Conservation (phyloP, 352 stramenopile species). For the Phytopythium montanum region DNA sequence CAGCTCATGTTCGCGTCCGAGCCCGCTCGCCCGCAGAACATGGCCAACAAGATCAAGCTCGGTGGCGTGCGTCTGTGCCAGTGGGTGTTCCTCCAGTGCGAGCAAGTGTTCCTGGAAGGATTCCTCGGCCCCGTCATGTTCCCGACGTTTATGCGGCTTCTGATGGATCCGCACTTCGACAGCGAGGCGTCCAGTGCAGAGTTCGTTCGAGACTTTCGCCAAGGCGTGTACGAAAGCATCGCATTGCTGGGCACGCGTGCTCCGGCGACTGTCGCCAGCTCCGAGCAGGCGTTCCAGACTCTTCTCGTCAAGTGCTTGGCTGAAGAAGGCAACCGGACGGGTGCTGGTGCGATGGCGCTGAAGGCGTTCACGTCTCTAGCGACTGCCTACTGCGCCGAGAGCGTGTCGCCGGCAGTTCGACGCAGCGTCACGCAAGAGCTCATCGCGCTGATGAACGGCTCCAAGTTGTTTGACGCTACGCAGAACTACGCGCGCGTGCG, state of each 20-base stretch:
- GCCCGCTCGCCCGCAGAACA: slow-evolving; percentile 33
- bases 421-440: slow-evolving; percentile 48
- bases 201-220: slow-evolving; percentile 51
- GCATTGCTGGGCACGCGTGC: slow-evolving; percentile 35
- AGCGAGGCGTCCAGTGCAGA: slow-evolving; percentile 33
- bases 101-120: slow-evolving; percentile 32
- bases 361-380: slow-evolving; percentile 58
- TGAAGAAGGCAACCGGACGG: slow-evolving; percentile 44
- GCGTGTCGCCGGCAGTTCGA: slow-evolving; percentile 21
- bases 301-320: slow-evolving; percentile 58
- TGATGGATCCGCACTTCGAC: slow-evolving; percentile 62
- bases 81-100: slow-evolving; percentile 55
- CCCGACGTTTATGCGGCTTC: slow-evolving; percentile 53
- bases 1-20: slow-evolving; percentile 75
- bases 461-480: slow-evolving; percentile 51
- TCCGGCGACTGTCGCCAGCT: slow-evolving; percentile 38
- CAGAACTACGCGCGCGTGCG: slow-evolving; percentile 68
- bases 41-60: slow-evolving; percentile 64
- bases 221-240: slow-evolving; percentile 62
- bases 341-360: slow-evolving; percentile 52
- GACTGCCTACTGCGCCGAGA: slow-evolving; percentile 27
- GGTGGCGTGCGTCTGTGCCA: slow-evolving; percentile 49
- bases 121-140: slow-evolving; percentile 67
- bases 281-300: slow-evolving; percentile 72
- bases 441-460: slow-evolving; percentile 43